Percentiles rank a stretch among this genome's conserved stretches.
Conservation (phyloP, 495 filamentous ascomycete species). For the Podospora pseudoanserina region DNA sequence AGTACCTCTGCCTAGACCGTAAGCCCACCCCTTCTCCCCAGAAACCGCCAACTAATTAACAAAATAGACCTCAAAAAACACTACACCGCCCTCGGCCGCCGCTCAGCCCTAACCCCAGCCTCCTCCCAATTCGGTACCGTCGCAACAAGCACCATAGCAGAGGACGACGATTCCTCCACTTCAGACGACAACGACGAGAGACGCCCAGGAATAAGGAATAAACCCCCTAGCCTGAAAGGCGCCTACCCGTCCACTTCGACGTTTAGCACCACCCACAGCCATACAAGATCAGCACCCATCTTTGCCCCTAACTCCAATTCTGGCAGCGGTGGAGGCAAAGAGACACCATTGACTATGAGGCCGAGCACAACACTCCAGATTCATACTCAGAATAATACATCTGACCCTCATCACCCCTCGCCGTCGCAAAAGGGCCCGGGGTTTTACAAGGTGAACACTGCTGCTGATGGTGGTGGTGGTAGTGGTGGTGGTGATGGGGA, state of each 20-base stretch:
- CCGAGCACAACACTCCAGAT: neutral
- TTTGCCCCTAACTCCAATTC: neutral
- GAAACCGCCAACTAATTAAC: neutral
- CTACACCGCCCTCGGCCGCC: constrained; percentile 26
- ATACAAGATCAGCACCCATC: neutral
- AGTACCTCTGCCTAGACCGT: constrained; percentile 26
- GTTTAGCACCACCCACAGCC: neutral
- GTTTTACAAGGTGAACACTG: neutral
- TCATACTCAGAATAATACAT: neutral
- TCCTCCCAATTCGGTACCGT: neutral
- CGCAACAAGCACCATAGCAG: neutral
- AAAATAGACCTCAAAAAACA: constrained; percentile 28
- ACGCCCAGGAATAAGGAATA: neutral
- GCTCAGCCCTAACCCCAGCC: neutral
- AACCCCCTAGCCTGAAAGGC: neutral
- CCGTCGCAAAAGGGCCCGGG: neutral
- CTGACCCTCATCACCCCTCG: neutral
- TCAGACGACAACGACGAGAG: neutral
- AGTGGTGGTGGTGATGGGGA: neutral
- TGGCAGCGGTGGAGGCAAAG: neutral
- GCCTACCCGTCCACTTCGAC: neutral
- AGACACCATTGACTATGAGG: neutral
- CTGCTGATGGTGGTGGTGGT: neutral
- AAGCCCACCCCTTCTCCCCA: neutral
- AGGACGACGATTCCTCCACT: neutral